Evolutionary conservation across 352 stramenopile genomes (phyloP), one percentile per base, ranked within the genome.

Genomic region (Lagenidium giganteum): DNA sequence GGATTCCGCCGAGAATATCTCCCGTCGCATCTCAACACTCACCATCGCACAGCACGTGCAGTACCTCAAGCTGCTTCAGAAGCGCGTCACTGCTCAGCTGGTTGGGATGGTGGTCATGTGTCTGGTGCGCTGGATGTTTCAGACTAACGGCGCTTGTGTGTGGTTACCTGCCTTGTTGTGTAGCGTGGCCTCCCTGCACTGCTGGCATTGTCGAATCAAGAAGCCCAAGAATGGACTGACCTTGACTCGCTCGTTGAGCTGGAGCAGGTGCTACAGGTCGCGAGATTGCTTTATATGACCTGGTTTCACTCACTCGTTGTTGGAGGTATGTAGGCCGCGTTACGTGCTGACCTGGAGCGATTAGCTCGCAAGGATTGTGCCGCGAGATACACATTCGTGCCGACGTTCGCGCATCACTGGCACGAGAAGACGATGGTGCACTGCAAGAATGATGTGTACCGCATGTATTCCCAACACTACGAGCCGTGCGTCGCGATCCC

Each of bases 381-480:
- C n/a, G n/a, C n/a, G n/a, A n/a, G n/a, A n/a, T n/a, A n/a, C n/a
- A n/a, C n/a, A n/a, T n/a, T n/a, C n/a, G n/a, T n/a, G n/a, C n/a
- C n/a, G n/a, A n/a, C n/a, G n/a, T n/a, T n/a, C n/a, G n/a, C n/a
- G n/a, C n/a, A n/a, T n/a, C n/a, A 9, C 4, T 25, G 83, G 70
- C 76, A 73, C 31, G 50, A 69, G 7, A 44, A 51, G 11, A 64
- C 63, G 51, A 23, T 76, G n/a, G 48, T 57, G 8, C 58, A 64
- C 24, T 73, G 68, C 26, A 61, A 55, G 14, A 84, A 90, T 57
- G 67, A 86, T 38, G 63, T 80, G 23, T 68, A 68, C 41, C 74
- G 69, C 23, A 57, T 87, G 27, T 90, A 90, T 51, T 54, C 74
- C 16, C 61, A 64, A 9, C 81, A 70, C 43, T 90, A 81, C 48